Percentiles rank a stretch among this genome's conserved stretches.
These are phyloP conservation scores for Blumeria graminis DNA, from an alignment of 2,329 filamentous ascomycete species.

Conservation along the genomic window DNA sequence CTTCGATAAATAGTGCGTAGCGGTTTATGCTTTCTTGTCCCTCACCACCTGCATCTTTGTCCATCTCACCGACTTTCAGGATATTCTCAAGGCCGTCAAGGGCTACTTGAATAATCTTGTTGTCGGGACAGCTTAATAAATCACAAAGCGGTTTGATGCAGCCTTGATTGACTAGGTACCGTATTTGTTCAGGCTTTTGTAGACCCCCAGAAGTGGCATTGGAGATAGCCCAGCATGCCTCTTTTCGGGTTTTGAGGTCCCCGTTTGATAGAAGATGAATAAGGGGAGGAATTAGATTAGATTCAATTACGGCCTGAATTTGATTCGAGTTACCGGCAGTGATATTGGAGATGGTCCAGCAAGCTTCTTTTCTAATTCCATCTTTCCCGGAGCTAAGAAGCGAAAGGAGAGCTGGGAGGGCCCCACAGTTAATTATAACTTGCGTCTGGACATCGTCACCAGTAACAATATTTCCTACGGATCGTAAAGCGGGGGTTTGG, in stretches of 20 bases:
- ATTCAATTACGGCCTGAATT: slow-evolving; percentile 90
- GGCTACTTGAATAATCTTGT: slow-evolving; percentile 99
- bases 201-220: slow-evolving; percentile 94
- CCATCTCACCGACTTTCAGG: slow-evolving; percentile 95
- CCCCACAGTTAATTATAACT: slow-evolving; percentile 96
- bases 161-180: slow-evolving; percentile 76
- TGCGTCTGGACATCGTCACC: slow-evolving; percentile 97
- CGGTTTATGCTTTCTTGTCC: slow-evolving; percentile 68
- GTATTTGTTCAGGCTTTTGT: slow-evolving; percentile 96
- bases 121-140: slow-evolving; percentile 83
- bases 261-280: slow-evolving; percentile 92
- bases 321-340: slow-evolving; percentile 94
- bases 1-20: slow-evolving; percentile 94
- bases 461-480: slow-evolving; percentile 95
- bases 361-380: slow-evolving; percentile 95
- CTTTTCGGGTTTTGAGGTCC: slow-evolving; percentile 96
- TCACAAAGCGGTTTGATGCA: slow-evolving; percentile 97
- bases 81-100: slow-evolving; percentile 97
- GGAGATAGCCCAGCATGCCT: slow-evolving; percentile 98
- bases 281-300: slow-evolving; percentile 85
- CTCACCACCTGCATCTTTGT: slow-evolving; percentile 70
- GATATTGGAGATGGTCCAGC: slow-evolving; percentile 99
- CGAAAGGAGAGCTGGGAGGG: slow-evolving; percentile 74
- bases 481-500: slow-evolving; percentile 88
- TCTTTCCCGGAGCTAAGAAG: slow-evolving; percentile 94